Evolutionary conservation across 371 early-diverging fungal species (phyloP).

Genomic region (Mucor velutinosus): DNA sequence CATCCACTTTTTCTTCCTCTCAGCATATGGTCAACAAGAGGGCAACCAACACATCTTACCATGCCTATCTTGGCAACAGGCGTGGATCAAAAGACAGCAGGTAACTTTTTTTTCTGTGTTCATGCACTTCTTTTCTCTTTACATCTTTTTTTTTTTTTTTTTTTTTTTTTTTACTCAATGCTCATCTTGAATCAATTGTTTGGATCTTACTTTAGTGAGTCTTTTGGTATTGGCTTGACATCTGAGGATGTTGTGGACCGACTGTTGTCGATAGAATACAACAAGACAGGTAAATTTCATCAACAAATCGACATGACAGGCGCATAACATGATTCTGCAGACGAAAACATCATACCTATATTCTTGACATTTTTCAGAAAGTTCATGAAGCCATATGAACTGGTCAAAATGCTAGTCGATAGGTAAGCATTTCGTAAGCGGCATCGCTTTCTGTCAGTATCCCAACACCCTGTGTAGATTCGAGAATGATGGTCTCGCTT

Average conservation of each 20-base stretch:
- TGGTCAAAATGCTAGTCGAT: constrained; percentile 48
- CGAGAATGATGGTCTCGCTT: constrained; percentile 32
- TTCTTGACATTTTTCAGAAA: constrained; percentile 60
- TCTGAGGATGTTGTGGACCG: constrained; percentile 45
- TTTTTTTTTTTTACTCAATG: constrained; percentile 15
- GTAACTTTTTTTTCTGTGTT: constrained; percentile 20
- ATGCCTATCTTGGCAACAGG: constrained; percentile 8
- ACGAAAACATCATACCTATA: constrained; percentile 44
- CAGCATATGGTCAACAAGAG: constrained; percentile 15
- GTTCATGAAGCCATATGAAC: constrained; percentile 58
- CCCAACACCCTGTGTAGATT: constrained; percentile 23
- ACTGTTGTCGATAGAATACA: constrained; percentile 26
- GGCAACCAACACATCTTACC: constrained; percentile 11
- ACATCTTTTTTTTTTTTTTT: constrained; percentile 13
- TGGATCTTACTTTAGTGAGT: constrained; percentile 29
- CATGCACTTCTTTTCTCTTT: constrained; percentile 10
- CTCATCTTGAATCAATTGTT: neutral
- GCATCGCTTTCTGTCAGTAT: neutral
- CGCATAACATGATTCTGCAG: constrained; percentile 10
- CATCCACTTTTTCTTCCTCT: constrained; percentile 10
- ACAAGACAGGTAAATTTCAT: neutral
- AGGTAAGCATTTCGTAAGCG: constrained; percentile 26
- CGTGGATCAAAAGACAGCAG: constrained; percentile 51
- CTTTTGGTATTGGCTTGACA: constrained; percentile 39
- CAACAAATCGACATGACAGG: neutral